Evolutionary conservation across 768 basidiomycete species (phyloP).

Genomic region (Arthromyces matolae): DNA sequence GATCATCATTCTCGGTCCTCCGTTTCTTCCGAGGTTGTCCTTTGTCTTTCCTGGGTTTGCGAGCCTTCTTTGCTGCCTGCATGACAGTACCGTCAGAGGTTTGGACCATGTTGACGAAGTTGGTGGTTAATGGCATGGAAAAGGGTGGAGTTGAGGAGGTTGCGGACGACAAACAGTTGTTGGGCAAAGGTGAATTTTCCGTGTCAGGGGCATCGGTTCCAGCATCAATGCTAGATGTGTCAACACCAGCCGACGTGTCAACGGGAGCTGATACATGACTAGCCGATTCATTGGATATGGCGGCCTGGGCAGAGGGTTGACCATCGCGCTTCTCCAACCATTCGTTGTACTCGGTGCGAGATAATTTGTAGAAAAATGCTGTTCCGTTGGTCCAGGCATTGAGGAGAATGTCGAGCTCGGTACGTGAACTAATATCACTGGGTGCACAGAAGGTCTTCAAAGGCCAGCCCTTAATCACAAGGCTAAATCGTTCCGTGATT

Average conservation of each 20-base stretch:
- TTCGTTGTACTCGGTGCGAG: not conserved
- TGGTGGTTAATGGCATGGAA: not conserved
- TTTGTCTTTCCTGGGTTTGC: not conserved
- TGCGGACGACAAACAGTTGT: not conserved
- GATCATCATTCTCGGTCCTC: too few species aligned
- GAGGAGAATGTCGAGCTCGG: conserved; percentile 7
- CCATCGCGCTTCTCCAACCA: not conserved
- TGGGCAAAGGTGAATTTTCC: too few species aligned
- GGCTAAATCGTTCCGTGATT: conserved; percentile 9
- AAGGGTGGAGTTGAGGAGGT: not conserved
- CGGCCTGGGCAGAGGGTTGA: too few species aligned
- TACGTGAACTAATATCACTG: conserved; percentile 6
- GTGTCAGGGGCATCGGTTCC: not conserved
- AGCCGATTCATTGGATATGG: too few species aligned
- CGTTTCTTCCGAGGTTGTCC: not conserved
- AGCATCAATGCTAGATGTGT: too few species aligned
- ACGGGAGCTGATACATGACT: not conserved
- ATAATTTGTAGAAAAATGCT: conserved; percentile 3
- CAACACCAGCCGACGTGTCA: too few species aligned
- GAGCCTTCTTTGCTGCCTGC: not conserved
- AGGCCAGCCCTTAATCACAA: conserved; percentile 18
- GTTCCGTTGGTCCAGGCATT: conserved; percentile 1
- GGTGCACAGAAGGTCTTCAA: conserved; percentile 15
- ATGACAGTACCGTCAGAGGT: not conserved
- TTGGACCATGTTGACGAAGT: not conserved